Percentiles rank a stretch among this genome's conserved stretches.
These are phyloP conservation scores for Cladophialophora psammophila DNA, from an alignment of 2,329 filamentous ascomycete species.

Conservation along the genomic window DNA sequence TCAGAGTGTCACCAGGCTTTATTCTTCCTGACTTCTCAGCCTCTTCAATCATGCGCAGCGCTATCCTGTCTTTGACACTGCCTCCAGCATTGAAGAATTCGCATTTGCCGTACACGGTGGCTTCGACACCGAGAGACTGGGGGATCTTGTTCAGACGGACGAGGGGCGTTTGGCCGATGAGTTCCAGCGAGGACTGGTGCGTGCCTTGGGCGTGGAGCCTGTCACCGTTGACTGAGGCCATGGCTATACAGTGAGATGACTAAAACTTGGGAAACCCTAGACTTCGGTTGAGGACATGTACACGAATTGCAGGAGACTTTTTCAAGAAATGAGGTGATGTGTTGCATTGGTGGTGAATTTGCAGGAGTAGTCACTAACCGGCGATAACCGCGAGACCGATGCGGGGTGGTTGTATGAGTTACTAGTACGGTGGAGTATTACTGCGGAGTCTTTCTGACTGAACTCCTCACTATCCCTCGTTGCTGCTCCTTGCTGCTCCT, in stretches of 20 bases:
- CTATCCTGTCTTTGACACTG: slow-evolving; percentile 94
- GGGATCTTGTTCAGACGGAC: slow-evolving; percentile 93
- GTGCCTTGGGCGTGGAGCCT: slow-evolving; percentile 34
- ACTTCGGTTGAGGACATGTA: not conserved
- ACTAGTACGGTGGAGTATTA: too few relatives aligned
- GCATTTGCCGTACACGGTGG: slow-evolving; percentile 87
- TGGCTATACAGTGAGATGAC: slow-evolving; percentile 1
- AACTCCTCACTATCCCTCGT: too few relatives aligned
- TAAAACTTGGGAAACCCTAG: not conserved
- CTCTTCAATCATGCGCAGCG: slow-evolving; percentile 95
- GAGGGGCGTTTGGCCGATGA: slow-evolving; percentile 96
- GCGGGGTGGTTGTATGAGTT: not conserved
- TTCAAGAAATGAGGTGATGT: slow-evolving; percentile 14
- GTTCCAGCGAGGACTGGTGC: slow-evolving; percentile 74
- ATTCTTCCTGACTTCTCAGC: slow-evolving; percentile 91
- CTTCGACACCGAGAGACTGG: slow-evolving; percentile 86
- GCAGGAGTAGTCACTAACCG: not conserved
- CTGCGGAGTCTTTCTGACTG: too few relatives aligned
- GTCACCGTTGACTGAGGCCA: slow-evolving; percentile 13
- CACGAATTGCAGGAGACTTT: not conserved
- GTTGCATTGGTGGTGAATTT: not conserved
- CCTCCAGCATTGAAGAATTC: slow-evolving; percentile 95
- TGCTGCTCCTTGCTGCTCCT: too few relatives aligned
- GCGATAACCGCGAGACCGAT: not conserved
- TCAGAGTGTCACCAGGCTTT: slow-evolving; percentile 95